Conservation (phyloP, 2,329 filamentous ascomycete species). For the Diaporthe aspalathi region DNA sequence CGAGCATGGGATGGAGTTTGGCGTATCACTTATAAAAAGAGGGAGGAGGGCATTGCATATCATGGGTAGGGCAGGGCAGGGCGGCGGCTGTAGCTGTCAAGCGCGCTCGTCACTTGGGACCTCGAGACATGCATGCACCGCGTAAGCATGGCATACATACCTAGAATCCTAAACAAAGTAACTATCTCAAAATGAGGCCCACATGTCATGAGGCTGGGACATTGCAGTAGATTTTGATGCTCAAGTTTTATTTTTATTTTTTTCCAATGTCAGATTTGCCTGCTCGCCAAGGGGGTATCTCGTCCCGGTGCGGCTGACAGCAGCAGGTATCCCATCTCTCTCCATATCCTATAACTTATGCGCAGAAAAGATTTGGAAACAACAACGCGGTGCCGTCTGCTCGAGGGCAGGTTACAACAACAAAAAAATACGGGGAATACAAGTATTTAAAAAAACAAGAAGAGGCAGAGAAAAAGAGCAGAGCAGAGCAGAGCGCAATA, state of each 20-base stretch:
- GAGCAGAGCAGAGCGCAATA: background rate
- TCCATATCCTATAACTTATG: constrained; percentile 13
- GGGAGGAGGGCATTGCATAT: constrained; percentile 25
- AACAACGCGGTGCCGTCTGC: background rate
- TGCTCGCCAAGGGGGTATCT: constrained; percentile 15
- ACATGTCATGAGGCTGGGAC: too few relatives aligned
- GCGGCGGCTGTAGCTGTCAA: background rate
- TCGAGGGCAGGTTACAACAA: background rate
- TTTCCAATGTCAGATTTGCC: background rate
- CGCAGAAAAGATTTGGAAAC: background rate
- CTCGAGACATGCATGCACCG: background rate
- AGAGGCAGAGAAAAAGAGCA: background rate
- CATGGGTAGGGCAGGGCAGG: constrained; percentile 4
- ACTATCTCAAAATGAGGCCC: background rate
- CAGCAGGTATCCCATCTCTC: background rate
- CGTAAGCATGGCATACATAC: constrained; percentile 8
- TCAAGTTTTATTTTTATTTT: background rate
- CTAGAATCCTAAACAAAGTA: background rate
- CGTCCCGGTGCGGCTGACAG: background rate
- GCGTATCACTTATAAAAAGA: constrained; percentile 10
- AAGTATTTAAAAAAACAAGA: background rate
- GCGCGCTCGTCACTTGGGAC: background rate
- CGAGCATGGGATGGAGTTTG: constrained; percentile 33
- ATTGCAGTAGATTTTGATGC: too few relatives aligned
- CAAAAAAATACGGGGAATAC: background rate